A percentile compares a stretch with the other conserved stretches of the same genome.
These are phyloP conservation scores for Rasamsonia emersonii DNA, from an alignment of 2,329 filamentous ascomycete species.

Conservation along the genomic window DNA sequence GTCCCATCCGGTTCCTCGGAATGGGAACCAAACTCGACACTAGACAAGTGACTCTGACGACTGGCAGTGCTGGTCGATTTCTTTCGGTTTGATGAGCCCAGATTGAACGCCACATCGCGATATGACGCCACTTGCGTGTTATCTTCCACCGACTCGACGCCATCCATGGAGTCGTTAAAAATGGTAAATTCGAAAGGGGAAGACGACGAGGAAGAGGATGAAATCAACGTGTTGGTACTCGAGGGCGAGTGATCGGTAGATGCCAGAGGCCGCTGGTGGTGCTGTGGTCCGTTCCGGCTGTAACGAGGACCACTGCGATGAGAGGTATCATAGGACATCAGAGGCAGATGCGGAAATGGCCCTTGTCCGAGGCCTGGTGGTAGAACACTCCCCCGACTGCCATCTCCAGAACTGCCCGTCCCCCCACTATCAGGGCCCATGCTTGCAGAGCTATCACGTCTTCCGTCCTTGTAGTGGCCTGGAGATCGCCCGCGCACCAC, in stretches of 20 bases:
- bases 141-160: slow-evolving; percentile 30
- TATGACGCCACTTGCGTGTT: slow-evolving; percentile 25
- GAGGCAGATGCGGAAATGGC: slow-evolving; percentile 22
- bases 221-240: slow-evolving; percentile 31
- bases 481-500: slow-evolving; percentile 80
- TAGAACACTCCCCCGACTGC: slow-evolving; percentile 19
- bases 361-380: slow-evolving; percentile 22
- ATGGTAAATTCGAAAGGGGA: slow-evolving; percentile 29
- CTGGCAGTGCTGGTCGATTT: slow-evolving; percentile 17
- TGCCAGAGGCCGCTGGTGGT: slow-evolving; percentile 26
- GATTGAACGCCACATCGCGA: slow-evolving; percentile 20
- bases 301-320: slow-evolving; percentile 25
- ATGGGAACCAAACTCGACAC: slow-evolving; percentile 19
- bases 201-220: slow-evolving; percentile 32
- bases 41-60: slow-evolving; percentile 17
- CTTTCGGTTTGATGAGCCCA: slow-evolving; percentile 14
- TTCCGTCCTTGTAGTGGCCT: slow-evolving; percentile 67
- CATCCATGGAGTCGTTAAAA: slow-evolving; percentile 30
- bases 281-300: slow-evolving; percentile 16
- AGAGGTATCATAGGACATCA: slow-evolving; percentile 27
- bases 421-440: slow-evolving; percentile 59
- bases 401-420: slow-evolving; percentile 38
- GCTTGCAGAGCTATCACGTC: slow-evolving; percentile 60
- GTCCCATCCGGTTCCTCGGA: slow-evolving; percentile 14
- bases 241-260: slow-evolving; percentile 28